Evolutionary conservation across 2,329 filamentous ascomycete species (phyloP).

Genomic region (Phoma sp.): DNA sequence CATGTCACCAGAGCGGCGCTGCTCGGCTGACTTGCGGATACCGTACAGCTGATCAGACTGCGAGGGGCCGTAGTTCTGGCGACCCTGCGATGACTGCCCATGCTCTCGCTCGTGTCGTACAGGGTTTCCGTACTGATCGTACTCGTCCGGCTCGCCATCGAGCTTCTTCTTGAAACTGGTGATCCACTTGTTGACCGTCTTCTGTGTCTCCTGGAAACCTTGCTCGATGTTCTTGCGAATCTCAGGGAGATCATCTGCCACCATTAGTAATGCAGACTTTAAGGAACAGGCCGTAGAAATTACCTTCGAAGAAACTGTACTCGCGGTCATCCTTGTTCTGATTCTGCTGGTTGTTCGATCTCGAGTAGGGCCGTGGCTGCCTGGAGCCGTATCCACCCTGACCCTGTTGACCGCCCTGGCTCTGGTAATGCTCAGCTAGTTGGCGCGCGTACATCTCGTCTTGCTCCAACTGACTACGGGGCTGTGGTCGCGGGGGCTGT

Average conservation of each 20-base stretch:
- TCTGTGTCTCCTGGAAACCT: slow-evolving; percentile 93
- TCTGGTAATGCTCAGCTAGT: slow-evolving; percentile 86
- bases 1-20: slow-evolving; percentile 73
- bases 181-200: slow-evolving; percentile 92
- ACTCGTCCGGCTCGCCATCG: slow-evolving; percentile 78
- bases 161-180: slow-evolving; percentile 89
- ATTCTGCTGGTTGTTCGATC: slow-evolving; percentile 12
- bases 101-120: slow-evolving; percentile 21
- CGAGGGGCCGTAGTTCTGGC: slow-evolving; percentile 48
- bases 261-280: slow-evolving; percentile 44
- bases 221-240: slow-evolving; percentile 93
- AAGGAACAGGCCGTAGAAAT: slow-evolving; percentile 41
- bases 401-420: slow-evolving; percentile 30
- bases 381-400: slow-evolving; percentile 44
- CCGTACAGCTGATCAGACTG: slow-evolving; percentile 50
- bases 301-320: slow-evolving; percentile 83
- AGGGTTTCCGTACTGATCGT: slow-evolving; percentile 61
- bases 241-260: slow-evolving; percentile 77
- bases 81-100: slow-evolving; percentile 37
- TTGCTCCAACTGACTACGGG: slow-evolving; percentile 81
- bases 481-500: slow-evolving; percentile 77
- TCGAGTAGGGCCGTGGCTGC: slow-evolving; percentile 54
- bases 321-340: slow-evolving; percentile 60
- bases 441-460: slow-evolving; percentile 93
- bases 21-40: slow-evolving; percentile 49